Base-by-base conservation (phyloP, 2,329 filamentous ascomycete genomes). In the Ampelomyces quisqualis region DNA sequence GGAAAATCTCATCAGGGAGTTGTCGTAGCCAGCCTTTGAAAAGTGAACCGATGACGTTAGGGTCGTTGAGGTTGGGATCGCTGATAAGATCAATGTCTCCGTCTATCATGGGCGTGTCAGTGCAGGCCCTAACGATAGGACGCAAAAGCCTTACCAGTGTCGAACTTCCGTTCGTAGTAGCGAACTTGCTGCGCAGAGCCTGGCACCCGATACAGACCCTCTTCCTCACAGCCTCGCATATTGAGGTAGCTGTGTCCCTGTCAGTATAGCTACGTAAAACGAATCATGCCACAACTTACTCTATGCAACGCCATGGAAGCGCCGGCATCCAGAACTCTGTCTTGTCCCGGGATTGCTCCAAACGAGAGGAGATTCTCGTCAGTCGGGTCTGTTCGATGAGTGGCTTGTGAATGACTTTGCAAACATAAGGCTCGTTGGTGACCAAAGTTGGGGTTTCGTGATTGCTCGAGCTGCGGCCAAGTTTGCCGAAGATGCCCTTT, bases 241-340 rank as follows among this genome's bases (percentile, higher is more conserved):
- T 96, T 96, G 37, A 97, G 75, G 65, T 95, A 96, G 71, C 78
- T 81, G 50, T 24, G 37, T 8, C 24, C 18, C 29, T 47, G 57
- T 58, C 41, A 55, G 49, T 13, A n/a, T 19, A 22, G 15, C 8
- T 18, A 3, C 11, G 7, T 21, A 14, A 5, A 15, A 34, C 11
- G 11, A 8, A 13, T 5, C 8, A 21, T 3, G n/a, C 4, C 10
- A n/a, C n/a, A 20, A 72, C 78, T 62, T 71, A 82, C 76, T 97
- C 91, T 52, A 97, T 96, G 43, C 90, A 94, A 49, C 91, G 80
- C 86, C 91, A 96, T 0, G 91, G 90, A 43, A 97, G 84, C 5
- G 90, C 88, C 9, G 91, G 91, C 90, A 97, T 95, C 91, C 91
- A 97, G 63, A 94, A 97, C 62, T 96, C 91, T 0, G 91, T 97